These are phyloP conservation scores for Leptographium galeiforme DNA, from an alignment of 2,329 filamentous ascomycete genomes.

Conservation along the genomic window DNA sequence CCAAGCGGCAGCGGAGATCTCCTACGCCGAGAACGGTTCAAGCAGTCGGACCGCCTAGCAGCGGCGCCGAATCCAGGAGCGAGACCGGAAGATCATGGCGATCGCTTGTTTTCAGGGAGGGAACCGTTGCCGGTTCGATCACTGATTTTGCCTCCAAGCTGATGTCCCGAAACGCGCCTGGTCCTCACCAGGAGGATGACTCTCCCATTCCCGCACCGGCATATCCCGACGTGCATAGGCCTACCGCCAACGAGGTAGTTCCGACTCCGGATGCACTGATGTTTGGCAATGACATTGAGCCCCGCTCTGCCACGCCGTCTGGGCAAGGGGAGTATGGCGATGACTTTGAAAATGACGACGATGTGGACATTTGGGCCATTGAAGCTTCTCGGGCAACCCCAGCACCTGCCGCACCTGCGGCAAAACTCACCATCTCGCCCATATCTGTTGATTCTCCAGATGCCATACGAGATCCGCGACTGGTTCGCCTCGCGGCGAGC, in stretches of 20 bases:
- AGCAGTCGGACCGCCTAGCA: background rate
- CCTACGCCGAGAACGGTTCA: background rate
- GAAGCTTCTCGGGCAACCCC: conserved; percentile 38
- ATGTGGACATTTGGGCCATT: conserved; percentile 42
- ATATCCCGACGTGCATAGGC: background rate
- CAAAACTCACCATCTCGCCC: background rate
- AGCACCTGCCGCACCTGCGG: conserved; percentile 14
- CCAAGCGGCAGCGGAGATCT: background rate
- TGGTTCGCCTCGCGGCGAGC: background rate
- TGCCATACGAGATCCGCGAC: background rate
- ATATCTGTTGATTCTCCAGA: background rate
- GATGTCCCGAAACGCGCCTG: background rate
- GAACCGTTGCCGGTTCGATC: conserved; percentile 7
- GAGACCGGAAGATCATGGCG: conserved; percentile 6
- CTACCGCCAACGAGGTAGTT: background rate
- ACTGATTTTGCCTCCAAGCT: conserved; percentile 8
- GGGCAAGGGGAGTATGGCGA: background rate
- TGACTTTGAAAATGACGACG: conserved; percentile 1
- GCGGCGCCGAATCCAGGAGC: background rate
- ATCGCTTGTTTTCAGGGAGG: conserved; percentile 6
- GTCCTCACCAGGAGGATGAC: background rate
- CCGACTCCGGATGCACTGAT: background rate
- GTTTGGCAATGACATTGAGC: background rate
- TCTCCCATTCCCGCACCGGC: background rate
- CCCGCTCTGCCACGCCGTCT: background rate